These are phyloP conservation scores for Protomyces macrosporus DNA, from an alignment of 1,139 yeast genomes.

Conservation along the genomic window DNA sequence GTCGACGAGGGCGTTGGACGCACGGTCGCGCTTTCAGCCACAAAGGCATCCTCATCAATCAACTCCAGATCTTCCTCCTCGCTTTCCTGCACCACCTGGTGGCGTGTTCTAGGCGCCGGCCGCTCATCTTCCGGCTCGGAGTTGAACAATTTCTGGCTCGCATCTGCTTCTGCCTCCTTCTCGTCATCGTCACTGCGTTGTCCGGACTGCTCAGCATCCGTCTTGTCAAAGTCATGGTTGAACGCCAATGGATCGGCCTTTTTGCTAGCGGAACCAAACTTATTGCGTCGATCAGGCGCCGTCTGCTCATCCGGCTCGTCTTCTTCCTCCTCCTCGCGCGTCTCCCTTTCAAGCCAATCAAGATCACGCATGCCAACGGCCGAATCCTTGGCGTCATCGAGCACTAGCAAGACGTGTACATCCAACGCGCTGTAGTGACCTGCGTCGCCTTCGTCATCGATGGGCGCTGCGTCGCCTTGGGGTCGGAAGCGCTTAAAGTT, in stretches of 20 bases:
- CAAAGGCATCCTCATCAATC: background rate
- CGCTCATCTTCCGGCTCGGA: background rate
- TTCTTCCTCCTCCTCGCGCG: background rate
- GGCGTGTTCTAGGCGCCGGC: background rate
- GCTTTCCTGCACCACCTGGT: background rate
- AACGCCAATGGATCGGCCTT: background rate
- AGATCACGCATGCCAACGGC: background rate
- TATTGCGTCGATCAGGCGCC: background rate
- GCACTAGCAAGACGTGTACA: background rate
- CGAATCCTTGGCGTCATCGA: background rate
- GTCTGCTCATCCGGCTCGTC: background rate
- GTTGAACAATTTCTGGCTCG: background rate
- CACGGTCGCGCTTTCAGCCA: background rate
- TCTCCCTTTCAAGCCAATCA: background rate
- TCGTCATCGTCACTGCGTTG: background rate
- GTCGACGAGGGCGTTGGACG: background rate
- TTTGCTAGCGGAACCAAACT: background rate
- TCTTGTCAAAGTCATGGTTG: background rate
- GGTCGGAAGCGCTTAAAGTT: slow-evolving; percentile 24
- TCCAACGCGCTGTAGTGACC: background rate
- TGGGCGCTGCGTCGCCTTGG: background rate
- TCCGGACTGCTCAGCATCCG: background rate
- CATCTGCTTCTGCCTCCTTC: background rate
- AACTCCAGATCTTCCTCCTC: background rate
- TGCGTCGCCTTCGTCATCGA: background rate